Conservation (phyloP, 192 early-diverging fungal species). For the Coemansia sp. region DNA sequence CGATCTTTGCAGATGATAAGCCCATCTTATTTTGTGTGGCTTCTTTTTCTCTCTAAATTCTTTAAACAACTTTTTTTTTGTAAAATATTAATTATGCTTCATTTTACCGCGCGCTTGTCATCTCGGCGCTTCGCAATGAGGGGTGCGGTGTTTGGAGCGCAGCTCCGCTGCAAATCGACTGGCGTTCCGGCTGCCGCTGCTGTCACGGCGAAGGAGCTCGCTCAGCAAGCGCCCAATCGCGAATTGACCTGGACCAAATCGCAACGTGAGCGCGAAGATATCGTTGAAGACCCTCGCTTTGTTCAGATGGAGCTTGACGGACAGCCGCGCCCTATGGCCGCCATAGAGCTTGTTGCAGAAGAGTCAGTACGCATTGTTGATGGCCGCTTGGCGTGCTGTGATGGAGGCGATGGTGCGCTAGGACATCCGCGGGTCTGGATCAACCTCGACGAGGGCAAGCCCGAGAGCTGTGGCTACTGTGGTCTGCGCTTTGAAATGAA, state of each 20-base stretch:
- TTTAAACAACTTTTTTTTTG: neutral
- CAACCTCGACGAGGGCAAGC: slow-evolving; percentile 68
- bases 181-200: slow-evolving; percentile 16
- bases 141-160: neutral
- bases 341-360: slow-evolving; percentile 88
- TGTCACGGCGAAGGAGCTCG: slow-evolving; percentile 27
- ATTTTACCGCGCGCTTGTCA: slow-evolving; percentile 27
- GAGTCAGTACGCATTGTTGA: slow-evolving; percentile 83
- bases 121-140: slow-evolving; percentile 25
- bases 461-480: slow-evolving; percentile 83
- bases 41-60: neutral
- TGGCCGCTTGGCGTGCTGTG: slow-evolving; percentile 75
- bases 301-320: slow-evolving; percentile 77
- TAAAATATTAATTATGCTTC: slow-evolving; percentile 15
- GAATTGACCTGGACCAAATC: slow-evolving; percentile 72
- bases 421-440: slow-evolving; percentile 96
- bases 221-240: slow-evolving; percentile 77
- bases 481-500: slow-evolving; percentile 82
- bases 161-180: slow-evolving; percentile 50
- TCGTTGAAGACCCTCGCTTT: slow-evolving; percentile 82
- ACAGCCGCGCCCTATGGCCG: slow-evolving; percentile 91
- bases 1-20: neutral
- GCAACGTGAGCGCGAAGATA: slow-evolving; percentile 71
- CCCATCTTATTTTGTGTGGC: neutral
- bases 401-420: slow-evolving; percentile 88